phyloP scores from a whole-genome alignment of 2,329 filamentous ascomycete species.

The Xylariaceae sp. region DNA sequence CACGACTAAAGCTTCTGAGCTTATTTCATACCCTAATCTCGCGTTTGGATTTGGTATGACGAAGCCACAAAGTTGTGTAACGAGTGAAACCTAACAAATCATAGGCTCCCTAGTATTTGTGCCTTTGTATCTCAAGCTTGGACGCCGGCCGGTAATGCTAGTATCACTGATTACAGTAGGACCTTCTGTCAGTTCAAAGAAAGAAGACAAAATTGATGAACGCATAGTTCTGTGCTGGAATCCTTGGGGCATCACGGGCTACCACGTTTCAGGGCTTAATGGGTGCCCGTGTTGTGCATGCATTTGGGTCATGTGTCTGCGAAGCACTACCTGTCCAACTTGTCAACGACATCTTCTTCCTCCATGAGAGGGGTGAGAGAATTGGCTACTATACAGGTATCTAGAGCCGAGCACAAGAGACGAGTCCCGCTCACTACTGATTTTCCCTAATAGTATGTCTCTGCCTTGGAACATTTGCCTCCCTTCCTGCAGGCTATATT shows the following conservation, averaged over 20 bases:
- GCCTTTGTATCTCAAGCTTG: conserved; percentile 50
- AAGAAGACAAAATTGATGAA: background rate
- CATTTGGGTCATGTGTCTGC: conserved; percentile 41
- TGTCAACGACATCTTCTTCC: conserved; percentile 45
- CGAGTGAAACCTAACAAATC: conserved; percentile 8
- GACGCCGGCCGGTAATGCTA: conserved; percentile 42
- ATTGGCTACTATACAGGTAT: conserved; percentile 57
- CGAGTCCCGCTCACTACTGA: background rate
- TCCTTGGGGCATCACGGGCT: conserved; percentile 38
- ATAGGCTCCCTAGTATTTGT: conserved; percentile 50
- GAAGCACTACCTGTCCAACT: conserved; percentile 43
- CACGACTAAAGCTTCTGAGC: conserved; percentile 47
- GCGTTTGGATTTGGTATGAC: conserved; percentile 51
- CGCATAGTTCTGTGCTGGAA: conserved; percentile 36
- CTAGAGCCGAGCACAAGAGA: conserved; percentile 1
- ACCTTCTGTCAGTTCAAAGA: background rate
- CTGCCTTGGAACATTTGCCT: conserved; percentile 53
- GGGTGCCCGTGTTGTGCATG: conserved; percentile 37
- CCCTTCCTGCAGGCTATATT: conserved; percentile 59
- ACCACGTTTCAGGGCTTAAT: conserved; percentile 36
- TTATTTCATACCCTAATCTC: conserved; percentile 59
- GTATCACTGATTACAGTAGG: conserved; percentile 36
- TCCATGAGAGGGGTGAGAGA: conserved; percentile 47
- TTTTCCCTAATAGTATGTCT: conserved; percentile 41
- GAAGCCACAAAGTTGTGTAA: background rate